Evolutionary conservation across 257 asterid species (phyloP).

Genomic region (Cordia subcordata): DNA sequence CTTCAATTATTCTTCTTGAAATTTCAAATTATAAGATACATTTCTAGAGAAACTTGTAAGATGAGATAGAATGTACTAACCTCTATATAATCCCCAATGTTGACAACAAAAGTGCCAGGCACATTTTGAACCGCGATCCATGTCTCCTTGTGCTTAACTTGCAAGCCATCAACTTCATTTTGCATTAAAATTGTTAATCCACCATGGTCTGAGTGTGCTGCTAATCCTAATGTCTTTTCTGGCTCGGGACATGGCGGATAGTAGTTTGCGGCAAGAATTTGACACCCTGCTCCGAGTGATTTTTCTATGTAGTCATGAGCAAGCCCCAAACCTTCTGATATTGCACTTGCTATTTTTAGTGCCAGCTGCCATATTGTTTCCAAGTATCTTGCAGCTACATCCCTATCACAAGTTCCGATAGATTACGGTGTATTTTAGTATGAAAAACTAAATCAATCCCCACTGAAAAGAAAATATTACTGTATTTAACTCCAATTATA

Average conservation of each 20-base stretch:
- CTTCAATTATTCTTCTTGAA: too few species aligned
- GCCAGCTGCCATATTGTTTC: too few species aligned
- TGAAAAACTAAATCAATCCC: too few species aligned
- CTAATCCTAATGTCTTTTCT: constrained; percentile 45
- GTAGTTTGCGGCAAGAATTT: constrained; percentile 42
- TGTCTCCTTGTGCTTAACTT: constrained; percentile 33
- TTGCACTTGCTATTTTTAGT: neutral
- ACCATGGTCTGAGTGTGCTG: constrained; percentile 63
- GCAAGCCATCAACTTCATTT: constrained; percentile 51
- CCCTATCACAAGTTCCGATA: too few species aligned
- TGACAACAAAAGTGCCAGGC: constrained; percentile 50
- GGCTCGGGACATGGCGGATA: constrained; percentile 73
- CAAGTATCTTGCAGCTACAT: too few species aligned
- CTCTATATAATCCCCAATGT: constrained; percentile 62
- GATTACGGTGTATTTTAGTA: too few species aligned
- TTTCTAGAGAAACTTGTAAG: too few species aligned
- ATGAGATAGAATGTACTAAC: constrained; percentile 12
- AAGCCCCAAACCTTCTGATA: constrained; percentile 54
- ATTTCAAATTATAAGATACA: too few species aligned
- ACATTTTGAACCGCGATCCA: constrained; percentile 38
- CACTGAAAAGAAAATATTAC: too few species aligned
- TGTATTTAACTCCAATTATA: too few species aligned
- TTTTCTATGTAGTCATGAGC: constrained; percentile 30
- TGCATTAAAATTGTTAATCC: constrained; percentile 52
- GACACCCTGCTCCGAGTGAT: constrained; percentile 37